Base-by-base conservation (phyloP, 23 red algal genomes). In the Porphyridium purpureum region DNA sequence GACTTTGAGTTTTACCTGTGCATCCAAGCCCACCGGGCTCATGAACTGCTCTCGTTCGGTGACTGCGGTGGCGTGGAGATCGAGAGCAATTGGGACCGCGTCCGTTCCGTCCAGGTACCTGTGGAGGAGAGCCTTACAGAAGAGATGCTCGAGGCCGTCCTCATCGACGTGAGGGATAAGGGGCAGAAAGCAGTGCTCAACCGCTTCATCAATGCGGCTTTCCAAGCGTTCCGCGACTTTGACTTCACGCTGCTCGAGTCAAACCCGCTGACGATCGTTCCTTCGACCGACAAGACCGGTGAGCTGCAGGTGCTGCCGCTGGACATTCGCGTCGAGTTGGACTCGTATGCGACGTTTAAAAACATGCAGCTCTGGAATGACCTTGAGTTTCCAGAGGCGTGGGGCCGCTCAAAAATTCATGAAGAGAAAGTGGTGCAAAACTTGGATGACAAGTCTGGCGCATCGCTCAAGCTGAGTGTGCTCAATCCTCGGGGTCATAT, bases 241-340 rank as follows among this genome's bases (percentile, higher is more conserved):
- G 90, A 98, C 46, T 78, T 82, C 64, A 81, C 90, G 1, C 47
- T 98, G 22, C 48, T 98, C 17, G 90, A 98, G 59, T 86, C 86
- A 80, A 98, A 98, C 54, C 90, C 90, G 1, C 67, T 98, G 29
- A 72, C 74, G 5, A 17, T 80, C 1, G 3, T 4, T 3, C 38
- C 41, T 3, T 7, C 14, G 22, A n/a, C n/a, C n/a, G 66, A 72
- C 50, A 8, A 28, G 1, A 48, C 56, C 4, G 72, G 66, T 1
- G 44, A 53, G 5, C n/a, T n/a, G n/a, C 27, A 24, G 5, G 33
- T 15, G 9, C 29, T 36, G 22, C 69, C 67, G 5, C 76, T 98
- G n/a, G 90, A 98, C 62, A 56, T 83, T 11, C 54, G 90, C 6
- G 80, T 75, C 15, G 90, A 98, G 41, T 57, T 98, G 7, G 90